A percentile compares a stretch with the other conserved stretches of the same genome.
Evolutionary conservation across 1,284 basidiomycete genomes (phyloP).

Genomic region (Boletellus deceptivus): DNA sequence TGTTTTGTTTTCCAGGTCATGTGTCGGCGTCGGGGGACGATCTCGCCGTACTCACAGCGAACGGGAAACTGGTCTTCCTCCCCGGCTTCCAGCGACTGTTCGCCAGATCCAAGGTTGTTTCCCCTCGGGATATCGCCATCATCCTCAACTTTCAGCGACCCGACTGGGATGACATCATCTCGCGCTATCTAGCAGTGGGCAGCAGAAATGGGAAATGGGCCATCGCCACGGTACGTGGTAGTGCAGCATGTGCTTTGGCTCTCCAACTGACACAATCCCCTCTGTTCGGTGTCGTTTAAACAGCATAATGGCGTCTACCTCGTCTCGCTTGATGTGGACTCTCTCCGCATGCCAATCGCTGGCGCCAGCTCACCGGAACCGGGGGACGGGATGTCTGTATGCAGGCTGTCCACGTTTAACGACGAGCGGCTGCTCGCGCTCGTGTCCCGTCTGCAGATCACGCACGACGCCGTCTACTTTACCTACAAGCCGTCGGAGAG

Average conservation of each 20-base stretch:
- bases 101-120: conserved; percentile 20
- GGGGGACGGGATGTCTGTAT: conserved; percentile 20
- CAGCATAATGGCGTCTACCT: conserved; percentile 52
- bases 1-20: conserved; percentile 47
- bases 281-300: conserved; percentile 2
- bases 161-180: conserved; percentile 16
- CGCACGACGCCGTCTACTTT: conserved; percentile 49
- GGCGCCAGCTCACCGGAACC: conserved; percentile 18
- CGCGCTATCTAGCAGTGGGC: conserved; percentile 55
- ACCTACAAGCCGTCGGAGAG: conserved; percentile 39
- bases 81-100: conserved; percentile 50
- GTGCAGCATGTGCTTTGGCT: neutral
- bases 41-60: conserved; percentile 47
- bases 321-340: conserved; percentile 33
- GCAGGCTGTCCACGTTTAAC: conserved; percentile 40
- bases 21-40: conserved; percentile 58
- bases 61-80: conserved; percentile 49
- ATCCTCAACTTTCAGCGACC: conserved; percentile 41
- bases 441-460: conserved; percentile 59
- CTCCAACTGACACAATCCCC: too few relatives aligned
- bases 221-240: conserved; percentile 51
- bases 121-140: conserved; percentile 38
- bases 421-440: conserved; percentile 32
- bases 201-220: conserved; percentile 41
- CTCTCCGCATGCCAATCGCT: conserved; percentile 14